A percentile compares a stretch with the other conserved stretches of the same genome.
These are phyloP conservation scores for Schwanniomyces etchellsii DNA, from an alignment of 1,139 yeast species.

Conservation along the genomic window DNA sequence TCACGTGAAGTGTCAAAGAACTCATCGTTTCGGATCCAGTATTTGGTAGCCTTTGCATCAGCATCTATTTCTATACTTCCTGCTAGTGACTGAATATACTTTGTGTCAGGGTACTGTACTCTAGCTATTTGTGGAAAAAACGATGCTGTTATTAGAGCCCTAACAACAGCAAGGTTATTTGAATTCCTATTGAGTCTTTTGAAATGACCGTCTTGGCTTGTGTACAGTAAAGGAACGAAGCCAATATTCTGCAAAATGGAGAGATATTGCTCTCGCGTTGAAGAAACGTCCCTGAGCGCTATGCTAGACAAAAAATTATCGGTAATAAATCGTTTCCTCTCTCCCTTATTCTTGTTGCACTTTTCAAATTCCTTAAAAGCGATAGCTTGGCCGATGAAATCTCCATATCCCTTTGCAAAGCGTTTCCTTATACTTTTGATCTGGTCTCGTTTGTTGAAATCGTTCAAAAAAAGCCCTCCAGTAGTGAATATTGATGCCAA, in stretches of 20 bases:
- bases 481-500: slow-evolving; percentile 71
- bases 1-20: too few relatives aligned
- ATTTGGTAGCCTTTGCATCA: slow-evolving; percentile 67
- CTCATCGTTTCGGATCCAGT: slow-evolving; percentile 55
- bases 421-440: slow-evolving; percentile 47
- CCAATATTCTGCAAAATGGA: slow-evolving; percentile 72
- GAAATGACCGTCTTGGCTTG: slow-evolving; percentile 9
- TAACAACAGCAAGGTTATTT: slow-evolving; percentile 44
- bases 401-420: slow-evolving; percentile 49
- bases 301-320: slow-evolving; percentile 59
- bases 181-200: slow-evolving; percentile 41
- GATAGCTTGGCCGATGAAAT: slow-evolving; percentile 59
- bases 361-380: slow-evolving; percentile 51
- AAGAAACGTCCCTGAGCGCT: slow-evolving; percentile 64
- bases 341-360: slow-evolving; percentile 12
- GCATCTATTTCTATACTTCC: slow-evolving; percentile 85
- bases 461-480: slow-evolving; percentile 67
- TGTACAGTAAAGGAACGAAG: slow-evolving; percentile 53
- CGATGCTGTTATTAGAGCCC: slow-evolving; percentile 73
- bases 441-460: slow-evolving; percentile 58
- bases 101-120: slow-evolving; percentile 77
- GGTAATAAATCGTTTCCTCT: slow-evolving; percentile 47
- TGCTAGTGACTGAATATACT: slow-evolving; percentile 58
- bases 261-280: slow-evolving; percentile 64
- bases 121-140: slow-evolving; percentile 79